Evolutionary conservation across 2,329 filamentous ascomycete genomes (phyloP).

Genomic region (Hypocrella siamensis): DNA sequence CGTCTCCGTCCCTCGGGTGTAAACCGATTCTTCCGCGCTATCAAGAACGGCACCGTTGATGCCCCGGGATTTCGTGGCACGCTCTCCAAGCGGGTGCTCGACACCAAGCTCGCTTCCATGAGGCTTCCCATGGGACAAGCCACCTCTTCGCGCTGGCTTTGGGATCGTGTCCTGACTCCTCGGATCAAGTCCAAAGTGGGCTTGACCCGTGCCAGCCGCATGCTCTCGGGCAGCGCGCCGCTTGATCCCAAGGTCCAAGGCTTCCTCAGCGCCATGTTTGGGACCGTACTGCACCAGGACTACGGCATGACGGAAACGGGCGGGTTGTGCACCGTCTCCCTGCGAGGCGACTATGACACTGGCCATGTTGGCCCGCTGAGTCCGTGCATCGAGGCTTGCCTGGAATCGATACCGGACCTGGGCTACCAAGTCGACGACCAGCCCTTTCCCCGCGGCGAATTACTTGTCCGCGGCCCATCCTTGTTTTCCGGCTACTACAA

Average conservation of each 20-base stretch:
- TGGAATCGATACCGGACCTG: slow-evolving; percentile 82
- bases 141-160: slow-evolving; percentile 63
- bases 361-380: slow-evolving; percentile 71
- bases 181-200: slow-evolving; percentile 78
- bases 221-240: slow-evolving; percentile 82
- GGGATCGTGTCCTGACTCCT: slow-evolving; percentile 78
- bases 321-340: slow-evolving; percentile 57
- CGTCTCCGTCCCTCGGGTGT: slow-evolving; percentile 79
- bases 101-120: slow-evolving; percentile 66
- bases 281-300: slow-evolving; percentile 66
- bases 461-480: slow-evolving; percentile 66
- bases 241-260: slow-evolving; percentile 77
- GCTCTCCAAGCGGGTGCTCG: slow-evolving; percentile 64
- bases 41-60: slow-evolving; percentile 65
- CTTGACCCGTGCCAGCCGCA: slow-evolving; percentile 52
- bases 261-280: slow-evolving; percentile 75
- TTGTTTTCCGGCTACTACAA: slow-evolving; percentile 82
- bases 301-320: slow-evolving; percentile 94
- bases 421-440: slow-evolving; percentile 81
- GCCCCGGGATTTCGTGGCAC: slow-evolving; percentile 66
- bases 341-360: slow-evolving; percentile 51
- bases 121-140: slow-evolving; percentile 56
- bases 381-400: slow-evolving; percentile 55
- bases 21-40: slow-evolving; percentile 77
- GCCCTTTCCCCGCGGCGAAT: slow-evolving; percentile 78